These are phyloP conservation scores for Vigna radiata DNA, from an alignment of 306 rosid species.

Conservation along the genomic window DNA sequence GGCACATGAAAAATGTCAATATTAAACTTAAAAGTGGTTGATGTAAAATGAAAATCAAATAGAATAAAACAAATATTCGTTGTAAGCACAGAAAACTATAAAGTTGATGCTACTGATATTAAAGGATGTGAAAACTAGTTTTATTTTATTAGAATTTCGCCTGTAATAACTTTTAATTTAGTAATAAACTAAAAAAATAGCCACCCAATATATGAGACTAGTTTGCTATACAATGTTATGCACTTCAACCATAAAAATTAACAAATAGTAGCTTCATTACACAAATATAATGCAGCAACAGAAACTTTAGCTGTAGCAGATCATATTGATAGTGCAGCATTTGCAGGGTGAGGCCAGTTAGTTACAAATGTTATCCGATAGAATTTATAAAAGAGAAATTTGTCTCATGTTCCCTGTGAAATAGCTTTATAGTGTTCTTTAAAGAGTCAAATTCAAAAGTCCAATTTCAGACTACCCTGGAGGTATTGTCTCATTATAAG, in stretches of 20 bases:
- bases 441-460: background rate
- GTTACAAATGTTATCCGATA: background rate
- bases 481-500: background rate
- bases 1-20: constrained; percentile 28
- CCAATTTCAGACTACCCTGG: background rate
- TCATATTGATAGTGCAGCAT: background rate
- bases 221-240: background rate
- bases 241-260: constrained; percentile 7
- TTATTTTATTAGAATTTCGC: background rate
- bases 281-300: constrained; percentile 12
- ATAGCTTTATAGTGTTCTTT: background rate
- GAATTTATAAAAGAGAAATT: background rate
- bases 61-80: background rate
- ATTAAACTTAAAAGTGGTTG: background rate
- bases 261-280: constrained; percentile 3
- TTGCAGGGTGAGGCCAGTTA: constrained; percentile 1
- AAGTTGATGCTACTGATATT: background rate
- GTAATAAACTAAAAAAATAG: background rate
- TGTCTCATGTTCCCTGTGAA: background rate
- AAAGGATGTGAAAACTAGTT: background rate
- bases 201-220: background rate
- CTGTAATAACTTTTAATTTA: background rate
- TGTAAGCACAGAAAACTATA: background rate
- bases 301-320: constrained; percentile 14
- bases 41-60: constrained; percentile 8